Evolutionary conservation across 2,329 filamentous ascomycete genomes (phyloP).

Genomic region (Didymella exigua): DNA sequence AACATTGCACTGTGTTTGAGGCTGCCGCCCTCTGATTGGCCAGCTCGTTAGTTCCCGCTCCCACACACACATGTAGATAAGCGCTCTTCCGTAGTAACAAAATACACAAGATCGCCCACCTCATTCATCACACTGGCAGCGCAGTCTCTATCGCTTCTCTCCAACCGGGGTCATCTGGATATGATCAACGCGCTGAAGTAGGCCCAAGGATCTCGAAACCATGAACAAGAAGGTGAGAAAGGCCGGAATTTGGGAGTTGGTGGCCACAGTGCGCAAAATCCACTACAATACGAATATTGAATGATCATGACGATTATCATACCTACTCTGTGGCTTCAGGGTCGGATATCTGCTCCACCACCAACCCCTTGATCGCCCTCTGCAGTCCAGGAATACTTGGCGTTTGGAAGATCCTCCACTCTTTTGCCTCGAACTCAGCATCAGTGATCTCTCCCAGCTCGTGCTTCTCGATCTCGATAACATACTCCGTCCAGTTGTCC

Average conservation of each 20-base stretch:
- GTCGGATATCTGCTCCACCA: not conserved
- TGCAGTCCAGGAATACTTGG: not conserved
- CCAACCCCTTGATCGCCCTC: not conserved
- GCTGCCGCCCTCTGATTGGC: too few species aligned
- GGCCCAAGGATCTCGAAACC: not conserved
- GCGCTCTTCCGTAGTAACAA: too few species aligned
- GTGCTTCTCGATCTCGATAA: conserved; percentile 16
- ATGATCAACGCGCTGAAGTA: not conserved
- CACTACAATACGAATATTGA: not conserved
- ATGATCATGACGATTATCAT: not conserved
- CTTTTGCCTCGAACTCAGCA: conserved; percentile 1
- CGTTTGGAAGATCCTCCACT: conserved; percentile 15
- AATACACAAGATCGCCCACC: too few species aligned
- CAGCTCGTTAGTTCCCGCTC: too few species aligned
- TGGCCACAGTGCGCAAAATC: not conserved
- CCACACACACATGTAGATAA: too few species aligned
- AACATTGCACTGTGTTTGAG: too few species aligned
- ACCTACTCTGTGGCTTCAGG: not conserved
- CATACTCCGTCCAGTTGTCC: conserved; percentile 25
- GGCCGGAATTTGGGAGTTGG: not conserved
- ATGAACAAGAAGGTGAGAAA: not conserved
- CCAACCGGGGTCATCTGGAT: too few species aligned
- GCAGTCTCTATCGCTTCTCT: too few species aligned
- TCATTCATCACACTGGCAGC: too few species aligned
- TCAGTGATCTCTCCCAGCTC: conserved; percentile 7